Base-by-base conservation (phyloP, 441 rosid species). In the Bocquillonia castaneifolia region DNA sequence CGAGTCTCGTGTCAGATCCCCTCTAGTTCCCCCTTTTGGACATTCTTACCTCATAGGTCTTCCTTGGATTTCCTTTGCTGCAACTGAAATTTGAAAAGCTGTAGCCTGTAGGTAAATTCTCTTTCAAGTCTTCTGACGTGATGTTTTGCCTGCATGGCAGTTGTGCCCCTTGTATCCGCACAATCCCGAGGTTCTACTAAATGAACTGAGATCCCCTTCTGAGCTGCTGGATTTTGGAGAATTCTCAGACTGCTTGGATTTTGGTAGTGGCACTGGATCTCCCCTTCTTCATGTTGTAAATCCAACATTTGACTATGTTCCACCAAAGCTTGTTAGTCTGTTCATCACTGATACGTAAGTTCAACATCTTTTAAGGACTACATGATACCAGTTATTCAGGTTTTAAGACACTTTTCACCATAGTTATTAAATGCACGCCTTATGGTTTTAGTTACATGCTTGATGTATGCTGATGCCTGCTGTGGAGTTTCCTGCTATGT, bases 321-420 rank as follows among this genome's bases (percentile, higher is more conserved):
- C 99, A 40, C 97, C 98, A n/a, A 86, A 85, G 82, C 96, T 90
- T 76, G 97, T 92, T 77, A 94, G 94, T 69, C 89, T 92, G 72
- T 92, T 92, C 67, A 92, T 94, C 45, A 94, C 99, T 69, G 99
- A 92, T 71, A 92, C 91, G 97, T 94, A 85, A 90, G 99, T 83
- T 57, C 48, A 40, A 37, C 70, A 51, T 32, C 68, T 54, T 51
- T 72, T 42, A 5, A 45, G 61, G 31, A 59, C 34, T 69, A 47
- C 36, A 52, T 3, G 23, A 58, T 14, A 37, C 50, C 64, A 14
- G 61, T 50, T 14, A 18, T 37, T 56, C 53, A 48, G 6, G n/a
- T 32, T 37, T 65, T 65, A 44, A 20, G 25, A 36, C 47, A 51
- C 23, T 65, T 52, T 34, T 36, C n/a, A n/a, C n/a, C n/a, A n/a